These are phyloP conservation scores for Lasiosphaeria ovina DNA, from an alignment of 495 filamentous ascomycete genomes.

Conservation along the genomic window DNA sequence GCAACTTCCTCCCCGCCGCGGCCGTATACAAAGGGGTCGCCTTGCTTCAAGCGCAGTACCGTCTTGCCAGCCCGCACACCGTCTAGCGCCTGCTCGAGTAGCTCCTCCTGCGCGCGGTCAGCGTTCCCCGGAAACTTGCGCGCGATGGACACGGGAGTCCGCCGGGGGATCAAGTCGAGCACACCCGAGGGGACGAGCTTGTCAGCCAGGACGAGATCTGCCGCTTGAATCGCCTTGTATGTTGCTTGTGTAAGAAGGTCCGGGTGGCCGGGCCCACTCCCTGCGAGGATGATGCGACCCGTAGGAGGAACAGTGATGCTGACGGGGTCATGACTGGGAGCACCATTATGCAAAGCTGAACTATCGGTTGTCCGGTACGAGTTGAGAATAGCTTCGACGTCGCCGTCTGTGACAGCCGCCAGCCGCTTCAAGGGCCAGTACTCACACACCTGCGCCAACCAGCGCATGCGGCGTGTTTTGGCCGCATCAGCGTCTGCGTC, in stretches of 20 bases:
- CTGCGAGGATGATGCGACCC: slow-evolving; percentile 82
- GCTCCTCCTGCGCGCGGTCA: slow-evolving; percentile 87
- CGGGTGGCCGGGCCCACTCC: slow-evolving; percentile 90
- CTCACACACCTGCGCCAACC: slow-evolving; percentile 95
- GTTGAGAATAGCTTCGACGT: slow-evolving; percentile 69
- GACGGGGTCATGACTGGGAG: neutral
- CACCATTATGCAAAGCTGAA: neutral
- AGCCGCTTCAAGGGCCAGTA: slow-evolving; percentile 92
- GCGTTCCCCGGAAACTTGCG: slow-evolving; percentile 98
- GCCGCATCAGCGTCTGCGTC: slow-evolving; percentile 71
- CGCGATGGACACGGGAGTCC: slow-evolving; percentile 86
- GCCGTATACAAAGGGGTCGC: slow-evolving; percentile 94
- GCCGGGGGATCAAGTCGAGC: slow-evolving; percentile 82
- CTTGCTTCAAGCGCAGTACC: slow-evolving; percentile 90
- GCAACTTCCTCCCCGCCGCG: slow-evolving; percentile 88
- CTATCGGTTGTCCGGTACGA: slow-evolving; percentile 52
- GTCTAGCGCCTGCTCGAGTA: slow-evolving; percentile 74
- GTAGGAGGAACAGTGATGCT: neutral
- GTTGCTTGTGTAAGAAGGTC: slow-evolving; percentile 88
- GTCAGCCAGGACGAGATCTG: slow-evolving; percentile 89
- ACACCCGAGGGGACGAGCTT: slow-evolving; percentile 91
- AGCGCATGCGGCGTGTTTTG: slow-evolving; percentile 80
- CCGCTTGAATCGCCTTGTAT: slow-evolving; percentile 75
- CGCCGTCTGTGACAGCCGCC: slow-evolving; percentile 72
- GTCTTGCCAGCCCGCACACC: slow-evolving; percentile 69